Base-by-base conservation (phyloP, 2,329 filamentous ascomycete genomes). In the Penicillium psychrosexuale region DNA sequence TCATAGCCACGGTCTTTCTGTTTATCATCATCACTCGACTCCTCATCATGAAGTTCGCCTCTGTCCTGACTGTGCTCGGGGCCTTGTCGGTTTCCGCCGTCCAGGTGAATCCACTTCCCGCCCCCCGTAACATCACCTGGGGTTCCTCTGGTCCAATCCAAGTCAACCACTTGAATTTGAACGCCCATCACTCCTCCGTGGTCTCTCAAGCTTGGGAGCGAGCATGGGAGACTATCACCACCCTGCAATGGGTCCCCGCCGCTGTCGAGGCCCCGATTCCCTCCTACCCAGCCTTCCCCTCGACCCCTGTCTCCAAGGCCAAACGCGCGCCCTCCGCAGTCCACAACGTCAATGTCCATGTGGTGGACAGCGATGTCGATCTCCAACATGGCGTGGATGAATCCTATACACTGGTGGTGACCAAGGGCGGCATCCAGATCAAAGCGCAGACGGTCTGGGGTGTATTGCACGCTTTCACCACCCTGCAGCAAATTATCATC, bases 311-410 rank as follows among this genome's bases (percentile, higher is more conserved):
- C 12, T 57, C 56, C 48, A 72, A 71, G 50, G 54, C 53, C 30
- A 70, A 73, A 65, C 71, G 72, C 22, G 53, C 58, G 7, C 48
- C 63, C 1, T 60, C 63, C 15, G 62, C 58, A 27, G 66, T 84
- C n/a, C 73, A 61, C 5, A 69, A 68, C 12, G 70, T 84, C 36
- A 71, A 78, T 27, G 69, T 84, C 42, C 67, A 76, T 7, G 69
- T 84, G 27, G 59, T 72, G 7, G 71, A 84, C 61, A 65, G 65
- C 39, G 58, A 73, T 12, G 80, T 78, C 4, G 73, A 79, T 55
- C 70, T 84, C 30, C 75, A 82, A 63, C 80, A 83, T 59, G 81
- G 79, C 3, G 80, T 83, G 22, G 79, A 83, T 53, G 81, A 83
- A 62, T 82, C 80, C n/a, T 83, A 83, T 65, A 80, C 75, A 0